Evolutionary conservation across 1,284 basidiomycete genomes (phyloP), one percentile per base, ranked within the genome.

Genomic region (Apiotrichum montevideense): DNA sequence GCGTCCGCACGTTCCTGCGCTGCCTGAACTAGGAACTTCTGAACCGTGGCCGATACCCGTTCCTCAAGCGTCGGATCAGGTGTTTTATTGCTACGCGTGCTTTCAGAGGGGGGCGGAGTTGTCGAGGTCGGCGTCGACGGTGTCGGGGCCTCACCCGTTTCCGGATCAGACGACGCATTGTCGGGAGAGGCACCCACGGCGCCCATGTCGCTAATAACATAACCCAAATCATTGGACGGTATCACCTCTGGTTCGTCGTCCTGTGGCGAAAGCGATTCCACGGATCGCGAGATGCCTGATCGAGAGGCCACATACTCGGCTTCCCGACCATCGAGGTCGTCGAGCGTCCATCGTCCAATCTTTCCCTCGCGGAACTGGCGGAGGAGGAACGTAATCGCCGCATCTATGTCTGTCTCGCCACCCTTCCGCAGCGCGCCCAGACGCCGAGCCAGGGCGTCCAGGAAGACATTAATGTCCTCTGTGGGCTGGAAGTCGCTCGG

Each of bases 361-460:
- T 75, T 89, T 79, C 72, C 81, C 32, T 87, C 85, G 48, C 93
- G 83, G 85, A 92, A 96, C 81, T 88, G 88, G 46, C 83, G 80
- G 42, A 95, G 81, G 67, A 96, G 85, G 80, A 86, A 89, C n/a
- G 79, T 78, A 2, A 86, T 85, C 6, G 90, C 87, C 9, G 87
- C 82, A 6, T 83, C 76, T 11, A 81, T 69, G 72, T 97, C 87
- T 43, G 80, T 79, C 54, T 84, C 80, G 2, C 87, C 90, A 2
- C 91, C 90, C 59, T 85, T 83, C 63, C 82, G 79, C 29, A 94
- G 78, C 80, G 92, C 90, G n/a, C 87, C 85, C 63, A 94, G 82
- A 10, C 90, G 82, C 37, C 70, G 69, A 0, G 85, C 87, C n/a
- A 97, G 79, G 13, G 80, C 77, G 35, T 81, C 79, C 35, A 95